Evolutionary conservation across 345 rosid species (phyloP), one percentile per base, ranked within the genome.

Genomic region (Eutrema yunnanense): DNA sequence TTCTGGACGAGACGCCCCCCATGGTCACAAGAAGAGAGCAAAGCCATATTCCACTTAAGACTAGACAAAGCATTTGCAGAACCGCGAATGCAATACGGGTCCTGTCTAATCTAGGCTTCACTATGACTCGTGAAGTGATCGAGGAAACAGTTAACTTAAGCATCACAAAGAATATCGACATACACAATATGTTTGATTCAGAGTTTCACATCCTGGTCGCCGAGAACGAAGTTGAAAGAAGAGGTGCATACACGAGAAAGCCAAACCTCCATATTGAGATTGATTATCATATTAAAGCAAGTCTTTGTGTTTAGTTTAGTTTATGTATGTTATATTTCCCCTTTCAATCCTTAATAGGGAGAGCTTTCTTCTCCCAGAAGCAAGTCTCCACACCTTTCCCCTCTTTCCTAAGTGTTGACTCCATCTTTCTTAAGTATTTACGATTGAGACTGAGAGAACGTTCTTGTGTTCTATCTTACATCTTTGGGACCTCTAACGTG

Each of bases 141-240:
- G 34, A 71, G 76, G 92, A 90, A 67, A 84, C 81, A 4, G 75
- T 87, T 9, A 60, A 79, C 71, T 58, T 83, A 81, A 86, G 92
- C 73, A 84, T 49, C 77, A 56, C 84, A 2, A 64, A 73, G 75
- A 77, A 80, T 55, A 32, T 83, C 52, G 86, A 81, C 19, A 63
- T 84, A 44, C 83, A 84, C 62, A 91, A 86, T 72, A 93, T 89
- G 97, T 86, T 85, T 49, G 92, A 87, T 27, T 68, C 98, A 14
- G 94, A 90, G 78, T 90, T 90, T 66, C 87, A 85, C 78, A 90
- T 90, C 46, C 50, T 79, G 67, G 92, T 84, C 3, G 90, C 97
- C 4, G 96, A 93, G 73, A 81, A 47, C 34, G 97, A 90, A 78
- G 94, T 84, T 22, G 89, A 87, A 63, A 73, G 88, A 65, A 83